Evolutionary conservation across 2,329 filamentous ascomycete genomes (phyloP).

Genomic region (Tothia fuscella): DNA sequence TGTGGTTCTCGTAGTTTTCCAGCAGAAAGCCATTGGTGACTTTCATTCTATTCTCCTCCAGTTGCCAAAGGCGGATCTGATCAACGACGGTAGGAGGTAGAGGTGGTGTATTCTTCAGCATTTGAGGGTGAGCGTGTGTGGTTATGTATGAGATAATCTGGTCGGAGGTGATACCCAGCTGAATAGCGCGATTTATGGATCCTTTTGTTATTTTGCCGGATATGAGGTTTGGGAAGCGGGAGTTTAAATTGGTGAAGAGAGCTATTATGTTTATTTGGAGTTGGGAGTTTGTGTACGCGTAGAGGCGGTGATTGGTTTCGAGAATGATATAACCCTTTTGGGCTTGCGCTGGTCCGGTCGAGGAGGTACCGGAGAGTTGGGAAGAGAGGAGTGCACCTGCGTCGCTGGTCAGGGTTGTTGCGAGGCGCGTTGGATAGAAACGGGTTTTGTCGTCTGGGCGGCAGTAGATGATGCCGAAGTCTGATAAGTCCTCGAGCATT

Average conservation of each 20-base stretch:
- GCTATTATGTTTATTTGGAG: slow-evolving; percentile 89
- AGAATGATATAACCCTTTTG: slow-evolving; percentile 72
- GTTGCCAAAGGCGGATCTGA: slow-evolving; percentile 94
- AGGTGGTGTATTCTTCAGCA: slow-evolving; percentile 65
- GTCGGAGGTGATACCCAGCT: slow-evolving; percentile 82
- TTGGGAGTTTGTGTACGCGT: slow-evolving; percentile 89
- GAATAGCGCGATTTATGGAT: slow-evolving; percentile 77
- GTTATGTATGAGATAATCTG: slow-evolving; percentile 92
- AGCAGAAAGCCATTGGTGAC: slow-evolving; percentile 76
- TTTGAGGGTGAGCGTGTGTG: slow-evolving; percentile 87
- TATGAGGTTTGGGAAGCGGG: slow-evolving; percentile 89
- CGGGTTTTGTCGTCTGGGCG: slow-evolving; percentile 31
- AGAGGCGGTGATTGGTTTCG: slow-evolving; percentile 95
- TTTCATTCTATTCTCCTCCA: slow-evolving; percentile 91
- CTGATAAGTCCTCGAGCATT: slow-evolving; percentile 81
- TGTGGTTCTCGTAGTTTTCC: slow-evolving; percentile 65
- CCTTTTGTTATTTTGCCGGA: slow-evolving; percentile 81
- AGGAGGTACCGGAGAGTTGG: slow-evolving; percentile 50
- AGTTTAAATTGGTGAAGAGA: slow-evolving; percentile 77
- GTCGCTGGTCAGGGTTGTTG: slow-evolving; percentile 79
- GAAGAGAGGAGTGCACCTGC: slow-evolving; percentile 58
- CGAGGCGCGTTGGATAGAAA: slow-evolving; percentile 84
- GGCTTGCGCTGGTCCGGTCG: slow-evolving; percentile 21
- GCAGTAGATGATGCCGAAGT: slow-evolving; percentile 84
- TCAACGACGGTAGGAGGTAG: slow-evolving; percentile 93